Percentiles rank a stretch among this genome's conserved stretches.
Conservation (phyloP, 768 basidiomycete species). For the Lentinus tigrinus region DNA sequence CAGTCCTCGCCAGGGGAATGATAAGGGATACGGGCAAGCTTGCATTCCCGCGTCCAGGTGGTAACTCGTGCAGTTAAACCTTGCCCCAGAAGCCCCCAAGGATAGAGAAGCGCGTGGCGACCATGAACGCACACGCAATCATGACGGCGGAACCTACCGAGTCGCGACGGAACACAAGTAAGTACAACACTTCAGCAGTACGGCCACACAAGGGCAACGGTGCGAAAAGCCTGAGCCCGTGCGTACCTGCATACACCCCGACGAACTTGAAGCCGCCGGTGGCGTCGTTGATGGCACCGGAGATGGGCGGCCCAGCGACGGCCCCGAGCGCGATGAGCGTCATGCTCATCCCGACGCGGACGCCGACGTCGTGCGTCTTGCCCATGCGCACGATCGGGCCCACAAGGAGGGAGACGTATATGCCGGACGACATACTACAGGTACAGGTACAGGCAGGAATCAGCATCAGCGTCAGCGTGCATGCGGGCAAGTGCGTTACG, state of each 20-base stretch:
- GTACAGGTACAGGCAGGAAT: background rate
- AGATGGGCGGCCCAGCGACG: conserved; percentile 69
- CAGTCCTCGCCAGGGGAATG: no score
- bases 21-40: background rate
- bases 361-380: conserved; percentile 56
- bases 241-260: conserved; percentile 51
- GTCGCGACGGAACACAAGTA: background rate
- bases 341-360: conserved; percentile 63
- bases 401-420: conserved; percentile 54
- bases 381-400: conserved; percentile 65
- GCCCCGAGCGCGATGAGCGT: conserved; percentile 62
- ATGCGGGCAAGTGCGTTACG: conserved; percentile 13
- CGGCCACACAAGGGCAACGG: background rate
- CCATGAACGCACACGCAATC: conserved; percentile 40
- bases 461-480: background rate
- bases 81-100: conserved; percentile 41
- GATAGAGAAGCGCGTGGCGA: conserved; percentile 40
- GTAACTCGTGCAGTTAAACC: conserved; percentile 31
- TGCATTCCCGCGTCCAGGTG: no score
- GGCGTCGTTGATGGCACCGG: conserved; percentile 59
- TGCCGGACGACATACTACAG: conserved; percentile 57
- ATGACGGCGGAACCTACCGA: conserved; percentile 39
- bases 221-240: background rate
- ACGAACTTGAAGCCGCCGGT: conserved; percentile 54
- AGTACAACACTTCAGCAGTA: background rate